Conservation (phyloP, 495 filamentous ascomycete species). For the Apodospora peruviana region DNA sequence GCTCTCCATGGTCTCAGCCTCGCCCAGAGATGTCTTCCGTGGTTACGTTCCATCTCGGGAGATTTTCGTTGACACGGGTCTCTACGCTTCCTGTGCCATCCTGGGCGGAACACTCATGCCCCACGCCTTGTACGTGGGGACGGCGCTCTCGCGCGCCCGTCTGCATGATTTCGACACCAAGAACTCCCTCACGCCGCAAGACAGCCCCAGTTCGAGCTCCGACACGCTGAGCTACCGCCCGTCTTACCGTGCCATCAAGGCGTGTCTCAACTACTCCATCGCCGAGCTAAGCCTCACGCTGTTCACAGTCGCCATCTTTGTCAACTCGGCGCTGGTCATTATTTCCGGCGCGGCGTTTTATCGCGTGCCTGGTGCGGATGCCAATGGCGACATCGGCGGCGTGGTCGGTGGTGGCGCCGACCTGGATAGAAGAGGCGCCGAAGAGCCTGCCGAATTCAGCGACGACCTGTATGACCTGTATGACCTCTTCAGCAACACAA, state of each 20-base stretch:
- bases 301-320: constrained; percentile 73
- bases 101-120: constrained; percentile 16
- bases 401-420: too few relatives aligned
- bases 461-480: constrained; percentile 69
- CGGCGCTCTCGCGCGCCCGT: constrained; percentile 7
- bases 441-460: constrained; percentile 14
- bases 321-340: constrained; percentile 75
- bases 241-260: constrained; percentile 60
- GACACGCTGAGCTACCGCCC: constrained; percentile 57
- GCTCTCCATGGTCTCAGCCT: constrained; percentile 10
- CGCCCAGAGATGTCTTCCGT: constrained; percentile 7
- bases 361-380: not conserved
- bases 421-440: constrained; percentile 8
- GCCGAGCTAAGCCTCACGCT: constrained; percentile 59
- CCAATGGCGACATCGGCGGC: too few relatives aligned
- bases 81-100: constrained; percentile 15
- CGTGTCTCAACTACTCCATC: constrained; percentile 67
- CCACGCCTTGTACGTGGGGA: constrained; percentile 15
- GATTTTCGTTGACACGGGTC: constrained; percentile 12
- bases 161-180: constrained; percentile 14
- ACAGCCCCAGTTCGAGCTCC: constrained; percentile 1
- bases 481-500: constrained; percentile 52
- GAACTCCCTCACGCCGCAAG: not conserved
- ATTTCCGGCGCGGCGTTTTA: constrained; percentile 69
- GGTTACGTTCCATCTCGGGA: constrained; percentile 13